These are phyloP conservation scores for Rosa chinensis DNA, from an alignment of 306 rosid species.

Conservation along the genomic window DNA sequence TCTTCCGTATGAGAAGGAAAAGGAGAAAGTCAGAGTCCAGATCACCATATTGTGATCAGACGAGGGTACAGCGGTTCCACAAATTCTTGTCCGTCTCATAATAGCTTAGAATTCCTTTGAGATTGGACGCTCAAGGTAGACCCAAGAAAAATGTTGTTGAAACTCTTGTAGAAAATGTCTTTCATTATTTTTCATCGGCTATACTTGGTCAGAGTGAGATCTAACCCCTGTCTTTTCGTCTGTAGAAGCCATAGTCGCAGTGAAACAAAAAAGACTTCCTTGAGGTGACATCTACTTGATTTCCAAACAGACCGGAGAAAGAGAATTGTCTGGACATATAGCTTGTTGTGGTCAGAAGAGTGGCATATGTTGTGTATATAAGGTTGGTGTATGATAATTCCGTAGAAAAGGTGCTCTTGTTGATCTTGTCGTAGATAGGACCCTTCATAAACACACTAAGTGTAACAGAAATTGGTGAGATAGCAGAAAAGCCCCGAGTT, in stretches of 20 bases:
- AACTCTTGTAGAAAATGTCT: not conserved
- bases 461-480: slow-evolving; percentile 22
- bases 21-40: slow-evolving; percentile 31
- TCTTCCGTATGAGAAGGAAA: slow-evolving; percentile 62
- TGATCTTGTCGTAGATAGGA: slow-evolving; percentile 23
- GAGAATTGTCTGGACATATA: slow-evolving; percentile 26
- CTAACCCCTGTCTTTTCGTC: not conserved
- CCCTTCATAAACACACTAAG: slow-evolving; percentile 17
- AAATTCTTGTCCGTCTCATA: slow-evolving; percentile 43
- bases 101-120: slow-evolving; percentile 17
- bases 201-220: not conserved
- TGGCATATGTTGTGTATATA: slow-evolving; percentile 57
- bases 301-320: slow-evolving; percentile 30
- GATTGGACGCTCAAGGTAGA: slow-evolving; percentile 21
- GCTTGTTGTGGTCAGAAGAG: slow-evolving; percentile 30
- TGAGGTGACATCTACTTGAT: slow-evolving; percentile 29
- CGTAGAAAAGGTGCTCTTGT: slow-evolving; percentile 48
- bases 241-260: not conserved
- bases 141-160: not conserved
- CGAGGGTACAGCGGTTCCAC: slow-evolving; percentile 64
- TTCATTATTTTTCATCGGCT: not conserved
- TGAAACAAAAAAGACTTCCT: slow-evolving; percentile 22
- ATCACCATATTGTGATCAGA: slow-evolving; percentile 32
- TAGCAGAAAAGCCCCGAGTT: slow-evolving; percentile 12
- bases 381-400: slow-evolving; percentile 43